These are phyloP conservation scores for Grigorovia transvaalensis DNA, from an alignment of 805 yeast genomes.

Conservation along the genomic window DNA sequence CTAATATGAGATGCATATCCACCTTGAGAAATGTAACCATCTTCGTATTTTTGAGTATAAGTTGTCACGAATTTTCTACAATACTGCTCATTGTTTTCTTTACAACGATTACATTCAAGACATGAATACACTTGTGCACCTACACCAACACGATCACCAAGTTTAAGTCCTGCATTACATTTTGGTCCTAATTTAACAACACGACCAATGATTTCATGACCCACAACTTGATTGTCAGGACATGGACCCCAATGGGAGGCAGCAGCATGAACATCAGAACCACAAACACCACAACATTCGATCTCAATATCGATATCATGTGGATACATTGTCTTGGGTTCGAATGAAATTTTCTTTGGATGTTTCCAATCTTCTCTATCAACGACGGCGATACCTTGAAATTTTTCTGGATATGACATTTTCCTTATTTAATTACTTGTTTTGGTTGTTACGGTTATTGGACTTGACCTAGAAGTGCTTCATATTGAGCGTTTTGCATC, in stretches of 20 bases:
- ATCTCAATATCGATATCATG: slow-evolving; percentile 47
- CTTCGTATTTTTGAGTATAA: slow-evolving; percentile 35
- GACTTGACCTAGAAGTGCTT: too few species aligned
- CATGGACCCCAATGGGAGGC: slow-evolving; percentile 16
- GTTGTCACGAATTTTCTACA: slow-evolving; percentile 43
- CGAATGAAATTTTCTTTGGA: slow-evolving; percentile 41
- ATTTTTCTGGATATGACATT: slow-evolving; percentile 29
- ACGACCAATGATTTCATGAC: slow-evolving; percentile 58
- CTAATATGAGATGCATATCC: slow-evolving; percentile 65
- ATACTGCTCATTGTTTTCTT: slow-evolving; percentile 42
- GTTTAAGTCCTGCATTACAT: slow-evolving; percentile 36
- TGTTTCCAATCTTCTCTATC: slow-evolving; percentile 43
- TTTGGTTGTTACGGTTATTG: too few species aligned
- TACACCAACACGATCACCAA: slow-evolving; percentile 72
- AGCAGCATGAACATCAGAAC: slow-evolving; percentile 37
- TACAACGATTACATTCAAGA: slow-evolving; percentile 52
- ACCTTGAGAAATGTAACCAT: slow-evolving; percentile 45
- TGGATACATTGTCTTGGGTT: slow-evolving; percentile 37
- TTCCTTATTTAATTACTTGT: too few species aligned
- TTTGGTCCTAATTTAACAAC: slow-evolving; percentile 50
- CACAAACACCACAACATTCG: slow-evolving; percentile 59
- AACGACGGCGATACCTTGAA: slow-evolving; percentile 50
- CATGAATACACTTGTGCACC: slow-evolving; percentile 66
- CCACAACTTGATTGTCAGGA: slow-evolving; percentile 36
- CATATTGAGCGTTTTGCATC: too few species aligned